Base-by-base conservation (phyloP, 805 yeast species). In the Starmerella etchellsii region DNA sequence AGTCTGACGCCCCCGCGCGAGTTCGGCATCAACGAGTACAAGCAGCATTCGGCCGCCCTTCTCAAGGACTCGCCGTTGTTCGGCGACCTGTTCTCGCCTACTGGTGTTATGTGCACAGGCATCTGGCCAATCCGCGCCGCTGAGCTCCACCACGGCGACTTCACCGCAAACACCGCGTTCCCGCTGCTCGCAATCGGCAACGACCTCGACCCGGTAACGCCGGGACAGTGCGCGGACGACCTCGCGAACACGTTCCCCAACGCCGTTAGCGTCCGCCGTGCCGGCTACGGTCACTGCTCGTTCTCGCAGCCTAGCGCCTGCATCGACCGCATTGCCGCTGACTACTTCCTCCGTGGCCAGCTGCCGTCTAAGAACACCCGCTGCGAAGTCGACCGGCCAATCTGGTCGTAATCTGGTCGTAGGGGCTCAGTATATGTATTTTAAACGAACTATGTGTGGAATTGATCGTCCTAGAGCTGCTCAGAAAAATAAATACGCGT, bases 141-240 rank as follows among this genome's bases (percentile, higher is more conserved):
- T 4, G 45, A 41, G 36, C 37, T 34, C 15, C 38, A 25, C 25
- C 10, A 15, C 9, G 46, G 42, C 8, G 20, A 28, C 13, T 37
- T 44, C 13, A 22, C 36, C 26, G 16, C 35, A 3, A 14, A 15
- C 11, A 44, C 48, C 6, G 18, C 39, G 16, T 41, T 38, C 36
- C 48, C 47, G 24, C 33, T 49, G 22, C 42, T 50, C 18, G 36
- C 41, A 1, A 29, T 49, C 15, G 51, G 53, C n/a, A 50, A 48
- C 26, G 50, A 48, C 16, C 46, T 38, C 30, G 54, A 51, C 33
- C 54, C 54, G 4, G 52, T 48, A n/a, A 48, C 54, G 3, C 54
- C 54, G 11, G 41, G 50, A n/a, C n/a, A 30, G 5, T 46, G 41
- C 14, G 54, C 54, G 3, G 43, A 46, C 9, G 34, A 33, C 24